Base-by-base conservation (phyloP, 2,329 filamentous ascomycete genomes). In the Aureobasidium sp. region DNA sequence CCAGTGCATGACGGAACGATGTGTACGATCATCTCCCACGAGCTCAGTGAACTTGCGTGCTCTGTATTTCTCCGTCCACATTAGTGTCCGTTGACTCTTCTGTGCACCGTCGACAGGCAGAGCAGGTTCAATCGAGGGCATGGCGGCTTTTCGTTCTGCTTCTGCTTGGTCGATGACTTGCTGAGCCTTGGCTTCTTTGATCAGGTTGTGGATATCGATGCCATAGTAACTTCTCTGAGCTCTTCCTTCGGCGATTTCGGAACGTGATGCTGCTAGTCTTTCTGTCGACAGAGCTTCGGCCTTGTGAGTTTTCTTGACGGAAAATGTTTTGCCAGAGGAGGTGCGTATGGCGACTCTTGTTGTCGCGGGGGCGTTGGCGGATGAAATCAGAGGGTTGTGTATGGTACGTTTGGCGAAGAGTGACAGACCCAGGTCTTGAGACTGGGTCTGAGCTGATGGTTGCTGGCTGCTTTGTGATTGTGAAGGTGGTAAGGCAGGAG, bases 1-100 rank as follows among this genome's bases (percentile, higher is more conserved):
- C 94, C 94, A 99, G 59, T 89, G 86, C 61, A 99, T 78, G 5
- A 99, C 93, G 64, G 88, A 83, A 64, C 94, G 85, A 74, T 99
- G 95, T 29, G 93, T 97, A 48, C 91, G 82, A 71, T 99, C 94
- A 68, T 99, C 94, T 31, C 95, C 95, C 52, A 96, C 90, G 0
- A 99, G 81, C 68, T 99, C 94, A 68, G 92, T 89, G 69, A 97
- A 99, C 68, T 87, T 93, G 64, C 86, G 85, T 31, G 94, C 94
- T 39, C 94, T 87, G 72, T 99, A 99, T 73, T 99, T 99, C 72
- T 99, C 94, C 0, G 93, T 96, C 94, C 94, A 99, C 71, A 99
- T 79, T 36, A 90, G 74, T 0, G 84, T 82, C 65, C 70, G 73
- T 22, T 65, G 70, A 42, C 34, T 47, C 11, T 47, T 56, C 7